Evolutionary conservation across 768 basidiomycete genomes (phyloP).

Genomic region (Xerocomellus chrysenteron): DNA sequence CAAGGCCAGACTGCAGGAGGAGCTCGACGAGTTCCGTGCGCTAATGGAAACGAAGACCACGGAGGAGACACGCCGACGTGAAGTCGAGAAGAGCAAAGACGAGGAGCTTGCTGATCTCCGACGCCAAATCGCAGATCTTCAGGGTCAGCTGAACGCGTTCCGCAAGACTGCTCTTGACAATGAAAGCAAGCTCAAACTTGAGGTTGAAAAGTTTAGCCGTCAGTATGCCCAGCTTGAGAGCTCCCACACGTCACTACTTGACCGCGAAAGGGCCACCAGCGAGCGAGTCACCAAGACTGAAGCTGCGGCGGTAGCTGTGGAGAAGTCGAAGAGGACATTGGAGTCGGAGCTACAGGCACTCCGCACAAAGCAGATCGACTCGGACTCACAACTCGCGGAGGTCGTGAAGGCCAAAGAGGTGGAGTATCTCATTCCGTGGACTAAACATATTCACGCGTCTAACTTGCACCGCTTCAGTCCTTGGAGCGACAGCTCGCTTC

Average conservation of each 20-base stretch:
- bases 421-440: conserved; percentile 15
- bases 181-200: conserved; percentile 73
- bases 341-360: conserved; percentile 74
- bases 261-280: conserved; percentile 54
- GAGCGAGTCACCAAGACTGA: conserved; percentile 50
- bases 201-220: conserved; percentile 62
- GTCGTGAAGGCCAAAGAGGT: conserved; percentile 74
- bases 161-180: conserved; percentile 60
- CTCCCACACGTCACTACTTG: conserved; percentile 63
- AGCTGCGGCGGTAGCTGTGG: conserved; percentile 51
- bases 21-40: conserved; percentile 84
- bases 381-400: conserved; percentile 62
- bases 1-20: conserved; percentile 68
- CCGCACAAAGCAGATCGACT: conserved; percentile 66
- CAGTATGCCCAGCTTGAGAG: conserved; percentile 61
- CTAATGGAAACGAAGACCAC: conserved; percentile 81
- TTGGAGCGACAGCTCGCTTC: conserved; percentile 74
- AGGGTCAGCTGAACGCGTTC: conserved; percentile 64
- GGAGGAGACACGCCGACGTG: conserved; percentile 79
- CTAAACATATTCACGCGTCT: background rate
- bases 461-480: conserved; percentile 43
- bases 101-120: conserved; percentile 77
- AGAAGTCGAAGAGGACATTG: conserved; percentile 63
- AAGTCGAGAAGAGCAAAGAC: conserved; percentile 87
- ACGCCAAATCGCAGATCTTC: conserved; percentile 55